These are phyloP conservation scores for Termitomyces sp. DNA, from an alignment of 768 basidiomycete genomes.

Conservation along the genomic window DNA sequence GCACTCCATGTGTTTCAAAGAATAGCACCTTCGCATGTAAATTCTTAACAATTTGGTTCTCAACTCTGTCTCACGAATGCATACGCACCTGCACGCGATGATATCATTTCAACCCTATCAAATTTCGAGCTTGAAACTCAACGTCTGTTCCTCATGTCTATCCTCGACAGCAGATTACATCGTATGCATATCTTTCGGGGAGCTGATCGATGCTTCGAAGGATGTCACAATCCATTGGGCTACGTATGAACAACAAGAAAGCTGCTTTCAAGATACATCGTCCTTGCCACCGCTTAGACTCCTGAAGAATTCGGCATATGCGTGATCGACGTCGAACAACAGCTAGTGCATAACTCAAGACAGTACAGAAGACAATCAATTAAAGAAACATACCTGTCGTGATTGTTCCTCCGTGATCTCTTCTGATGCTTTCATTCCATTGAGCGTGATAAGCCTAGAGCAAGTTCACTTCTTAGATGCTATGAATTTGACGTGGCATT, in stretches of 20 bases:
- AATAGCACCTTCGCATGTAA: too few relatives aligned
- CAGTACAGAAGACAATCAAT: neutral
- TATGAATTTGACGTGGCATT: neutral
- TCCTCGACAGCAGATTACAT: too few relatives aligned
- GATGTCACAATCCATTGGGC: neutral
- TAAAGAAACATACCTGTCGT: slow-evolving; percentile 61
- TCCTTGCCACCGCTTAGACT: slow-evolving; percentile 54
- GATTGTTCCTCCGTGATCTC: slow-evolving; percentile 95
- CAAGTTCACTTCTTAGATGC: neutral
- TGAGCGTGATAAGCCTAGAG: slow-evolving; percentile 88
- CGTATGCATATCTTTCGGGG: neutral
- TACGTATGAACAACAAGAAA: neutral
- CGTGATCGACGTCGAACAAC: slow-evolving; percentile 95
- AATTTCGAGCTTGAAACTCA: too few relatives aligned
- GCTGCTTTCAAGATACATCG: slow-evolving; percentile 16
- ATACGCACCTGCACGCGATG: too few relatives aligned
- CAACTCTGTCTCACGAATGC: too few relatives aligned
- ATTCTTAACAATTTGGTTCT: too few relatives aligned
- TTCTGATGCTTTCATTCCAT: slow-evolving; percentile 95
- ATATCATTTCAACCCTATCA: too few relatives aligned
- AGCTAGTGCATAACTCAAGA: slow-evolving; percentile 42
- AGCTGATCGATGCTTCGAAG: neutral
- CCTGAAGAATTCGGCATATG: slow-evolving; percentile 90
- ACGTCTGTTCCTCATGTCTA: too few relatives aligned
- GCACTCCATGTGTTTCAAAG: too few relatives aligned